These are phyloP conservation scores for Schizosaccharomyces versatilis DNA, from an alignment of 1,139 yeast species.

Conservation along the genomic window DNA sequence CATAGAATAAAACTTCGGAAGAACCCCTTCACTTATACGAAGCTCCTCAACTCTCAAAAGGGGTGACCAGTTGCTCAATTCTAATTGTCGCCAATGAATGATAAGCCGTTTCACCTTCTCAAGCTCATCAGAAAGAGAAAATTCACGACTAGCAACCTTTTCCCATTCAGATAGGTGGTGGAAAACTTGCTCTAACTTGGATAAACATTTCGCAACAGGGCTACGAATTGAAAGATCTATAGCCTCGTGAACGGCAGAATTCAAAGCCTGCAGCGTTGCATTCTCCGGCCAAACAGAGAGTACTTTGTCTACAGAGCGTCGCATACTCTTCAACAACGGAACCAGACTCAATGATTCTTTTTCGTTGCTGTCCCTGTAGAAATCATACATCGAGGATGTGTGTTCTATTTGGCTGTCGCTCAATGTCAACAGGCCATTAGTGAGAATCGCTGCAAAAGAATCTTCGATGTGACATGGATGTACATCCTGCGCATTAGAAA, in stretches of 20 bases:
- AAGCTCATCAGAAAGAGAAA: conserved; percentile 35
- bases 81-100: conserved; percentile 77
- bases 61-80: conserved; percentile 65
- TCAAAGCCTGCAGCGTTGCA: conserved; percentile 55
- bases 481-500: background rate
- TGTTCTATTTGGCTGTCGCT: background rate
- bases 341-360: conserved; percentile 29
- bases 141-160: conserved; percentile 64
- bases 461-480: background rate
- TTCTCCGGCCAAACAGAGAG: conserved; percentile 82
- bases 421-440: background rate
- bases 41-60: conserved; percentile 48
- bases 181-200: conserved; percentile 70
- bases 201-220: conserved; percentile 58
- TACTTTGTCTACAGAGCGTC: conserved; percentile 27
- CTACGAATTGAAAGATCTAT: conserved; percentile 37
- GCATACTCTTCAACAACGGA: conserved; percentile 25
- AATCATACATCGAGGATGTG: conserved; percentile 24
- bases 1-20: background rate
- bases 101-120: conserved; percentile 43
- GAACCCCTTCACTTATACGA: conserved; percentile 26
- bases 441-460: background rate
- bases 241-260: conserved; percentile 46
- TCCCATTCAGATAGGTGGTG: conserved; percentile 80
- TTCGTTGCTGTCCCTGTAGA: conserved; percentile 45